phyloP scores from a whole-genome alignment of 257 asterid genomes.

The Solanum appendiculatum region DNA sequence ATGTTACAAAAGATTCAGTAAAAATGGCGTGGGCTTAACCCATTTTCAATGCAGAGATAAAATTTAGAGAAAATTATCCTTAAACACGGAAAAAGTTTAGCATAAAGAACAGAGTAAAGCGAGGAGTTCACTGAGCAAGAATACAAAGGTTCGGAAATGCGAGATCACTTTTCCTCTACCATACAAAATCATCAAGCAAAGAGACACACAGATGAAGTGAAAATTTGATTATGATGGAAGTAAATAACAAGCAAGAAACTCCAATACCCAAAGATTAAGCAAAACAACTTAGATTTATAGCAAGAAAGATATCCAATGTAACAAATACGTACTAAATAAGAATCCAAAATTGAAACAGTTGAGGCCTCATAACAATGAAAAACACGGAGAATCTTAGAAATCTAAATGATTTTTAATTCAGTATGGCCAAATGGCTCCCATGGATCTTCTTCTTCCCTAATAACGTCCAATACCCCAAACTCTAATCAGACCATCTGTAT shows the following conservation, averaged over 20 bases:
- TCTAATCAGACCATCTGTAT: slow-evolving; percentile 65
- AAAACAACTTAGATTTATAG: slow-evolving; percentile 12
- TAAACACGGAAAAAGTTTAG: not conserved
- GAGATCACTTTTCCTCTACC: not conserved
- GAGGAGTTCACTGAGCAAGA: not conserved
- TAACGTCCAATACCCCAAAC: slow-evolving; percentile 62
- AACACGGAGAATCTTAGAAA: not conserved
- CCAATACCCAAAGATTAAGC: not conserved
- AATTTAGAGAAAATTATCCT: not conserved
- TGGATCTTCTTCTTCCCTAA: slow-evolving; percentile 14
- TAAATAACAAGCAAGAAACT: not conserved
- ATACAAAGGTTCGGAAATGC: not conserved
- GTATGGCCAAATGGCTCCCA: slow-evolving; percentile 1
- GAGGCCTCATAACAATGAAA: slow-evolving; percentile 1
- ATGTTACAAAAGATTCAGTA: no score
- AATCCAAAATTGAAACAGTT: slow-evolving; percentile 27
- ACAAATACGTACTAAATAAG: not conserved
- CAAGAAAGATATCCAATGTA: slow-evolving; percentile 7
- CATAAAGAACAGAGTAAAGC: no score
- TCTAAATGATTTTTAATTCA: slow-evolving; percentile 3
- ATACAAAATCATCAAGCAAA: not conserved
- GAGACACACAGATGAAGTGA: not conserved
- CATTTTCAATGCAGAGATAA: not conserved
- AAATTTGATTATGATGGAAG: not conserved
- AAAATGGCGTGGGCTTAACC: not conserved